Evolutionary conservation across 495 filamentous ascomycete genomes (phyloP).

Genomic region (Annulohypoxylon moriforme): DNA sequence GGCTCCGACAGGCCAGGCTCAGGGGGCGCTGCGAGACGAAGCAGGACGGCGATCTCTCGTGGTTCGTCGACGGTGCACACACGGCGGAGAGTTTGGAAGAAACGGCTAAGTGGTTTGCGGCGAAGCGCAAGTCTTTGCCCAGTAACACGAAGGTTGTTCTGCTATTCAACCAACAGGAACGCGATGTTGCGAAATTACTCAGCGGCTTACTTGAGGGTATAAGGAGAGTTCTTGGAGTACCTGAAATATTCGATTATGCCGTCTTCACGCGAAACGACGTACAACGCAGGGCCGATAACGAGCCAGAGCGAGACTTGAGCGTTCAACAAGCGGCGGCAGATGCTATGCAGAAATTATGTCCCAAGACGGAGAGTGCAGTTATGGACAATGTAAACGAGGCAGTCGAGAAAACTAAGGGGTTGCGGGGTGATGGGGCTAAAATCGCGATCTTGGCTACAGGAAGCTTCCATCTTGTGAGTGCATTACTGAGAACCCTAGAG

Average conservation of each 20-base stretch:
- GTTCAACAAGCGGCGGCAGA: slow-evolving; percentile 50
- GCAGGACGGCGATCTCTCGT: slow-evolving; percentile 66
- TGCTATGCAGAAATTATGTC: slow-evolving; percentile 35
- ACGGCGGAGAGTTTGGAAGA: slow-evolving; percentile 82
- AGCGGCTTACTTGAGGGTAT: slow-evolving; percentile 55
- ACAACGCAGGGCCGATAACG: slow-evolving; percentile 17
- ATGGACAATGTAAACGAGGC: slow-evolving; percentile 47
- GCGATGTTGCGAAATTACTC: slow-evolving; percentile 73
- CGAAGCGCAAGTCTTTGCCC: slow-evolving; percentile 49
- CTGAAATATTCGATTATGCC: slow-evolving; percentile 49
- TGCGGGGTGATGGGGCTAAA: slow-evolving; percentile 30
- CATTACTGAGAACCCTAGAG: slow-evolving; percentile 80
- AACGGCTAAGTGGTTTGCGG: slow-evolving; percentile 78
- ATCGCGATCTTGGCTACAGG: slow-evolving; percentile 73
- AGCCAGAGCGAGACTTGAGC: slow-evolving; percentile 47
- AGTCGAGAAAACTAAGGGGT: slow-evolving; percentile 40
- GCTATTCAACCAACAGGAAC: slow-evolving; percentile 95
- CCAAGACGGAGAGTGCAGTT: slow-evolving; percentile 34
- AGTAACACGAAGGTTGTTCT: slow-evolving; percentile 59
- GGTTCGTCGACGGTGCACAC: slow-evolving; percentile 93
- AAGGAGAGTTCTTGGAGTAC: background rate
- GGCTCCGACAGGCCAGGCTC: slow-evolving; percentile 72
- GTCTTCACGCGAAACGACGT: slow-evolving; percentile 60
- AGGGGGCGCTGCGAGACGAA: slow-evolving; percentile 81
- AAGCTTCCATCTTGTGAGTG: slow-evolving; percentile 89